Percentiles rank a stretch among this genome's conserved stretches.
These are phyloP conservation scores for Mycena sp. DNA, from an alignment of 1,284 basidiomycete genomes.

Conservation along the genomic window DNA sequence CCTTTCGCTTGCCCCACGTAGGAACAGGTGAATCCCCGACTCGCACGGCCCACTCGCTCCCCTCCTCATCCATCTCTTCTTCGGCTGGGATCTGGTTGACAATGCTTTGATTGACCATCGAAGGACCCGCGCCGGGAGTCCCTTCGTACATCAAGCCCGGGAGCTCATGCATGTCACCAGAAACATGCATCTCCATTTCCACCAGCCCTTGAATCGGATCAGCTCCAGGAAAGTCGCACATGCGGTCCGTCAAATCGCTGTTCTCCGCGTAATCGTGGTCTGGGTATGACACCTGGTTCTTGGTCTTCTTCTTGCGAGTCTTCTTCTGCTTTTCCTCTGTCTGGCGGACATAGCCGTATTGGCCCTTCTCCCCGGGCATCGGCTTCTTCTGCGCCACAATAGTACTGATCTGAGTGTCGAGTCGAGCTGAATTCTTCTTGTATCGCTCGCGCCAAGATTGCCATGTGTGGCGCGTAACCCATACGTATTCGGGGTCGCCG, in stretches of 20 bases:
- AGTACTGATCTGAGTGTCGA: slow-evolving; percentile 68
- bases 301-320: slow-evolving; percentile 57
- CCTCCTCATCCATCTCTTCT: slow-evolving; percentile 69
- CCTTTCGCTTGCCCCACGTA: slow-evolving; percentile 66
- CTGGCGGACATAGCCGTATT: slow-evolving; percentile 79
- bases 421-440: slow-evolving; percentile 77
- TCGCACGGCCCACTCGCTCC: slow-evolving; percentile 69
- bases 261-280: slow-evolving; percentile 29
- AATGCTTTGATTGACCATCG: too few relatives aligned
- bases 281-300: slow-evolving; percentile 35
- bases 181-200: slow-evolving; percentile 10
- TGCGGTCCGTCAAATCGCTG: slow-evolving; percentile 6
- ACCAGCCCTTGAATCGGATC: slow-evolving; percentile 5
- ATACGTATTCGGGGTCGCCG: slow-evolving; percentile 72
- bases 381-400: slow-evolving; percentile 77
- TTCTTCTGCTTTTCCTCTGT: slow-evolving; percentile 72
- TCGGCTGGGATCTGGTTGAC: slow-evolving; percentile 50
- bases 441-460: slow-evolving; percentile 88
- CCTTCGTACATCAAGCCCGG: slow-evolving; percentile 8
- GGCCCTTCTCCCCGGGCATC: slow-evolving; percentile 73
- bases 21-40: slow-evolving; percentile 71
- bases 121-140: slow-evolving; percentile 32
- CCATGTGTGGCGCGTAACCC: slow-evolving; percentile 87
- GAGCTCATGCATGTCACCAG: slow-evolving; percentile 9
- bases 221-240: slow-evolving; percentile 8